Base-by-base conservation (phyloP, 2,329 filamentous ascomycete species). In the Cytospora piceae region DNA sequence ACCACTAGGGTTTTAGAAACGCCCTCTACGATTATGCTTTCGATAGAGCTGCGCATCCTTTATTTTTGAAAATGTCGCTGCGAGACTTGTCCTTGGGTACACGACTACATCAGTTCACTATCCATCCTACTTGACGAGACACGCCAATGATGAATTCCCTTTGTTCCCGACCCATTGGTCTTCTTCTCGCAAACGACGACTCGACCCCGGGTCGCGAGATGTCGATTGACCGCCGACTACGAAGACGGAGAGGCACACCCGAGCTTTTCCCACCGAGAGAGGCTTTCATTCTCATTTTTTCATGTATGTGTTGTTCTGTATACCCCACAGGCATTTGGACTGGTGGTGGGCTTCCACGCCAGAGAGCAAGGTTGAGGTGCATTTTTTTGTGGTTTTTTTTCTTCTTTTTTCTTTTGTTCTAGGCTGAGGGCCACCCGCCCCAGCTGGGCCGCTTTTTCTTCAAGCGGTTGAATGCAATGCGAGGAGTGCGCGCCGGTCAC, bases 1-100 rank as follows among this genome's bases (percentile, higher is more conserved):
- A 42, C 87, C 87, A 15, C 78, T 88, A 72, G 84, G 85, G 68
- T 84, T 89, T 69, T 85, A 76, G 66, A 63, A 32, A 58, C 17
- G 66, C 61, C 65, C 59, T 63, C 70, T 61, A 62, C 67, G 70
- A 61, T 69, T 71, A 64, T 68, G 65, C 62, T 67, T 67, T 64
- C 64, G 68, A 66, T 55, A 67, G 66, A 65, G 20, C 58, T 20
- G 49, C 34, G 58, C 39, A 29, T 24, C 32, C 62, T 29, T n/a
- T 20, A 67, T 29, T 57, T 46, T 32, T 37, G 27, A 51, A 49
- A 57, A 63, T 32, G 61, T 68, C 70, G 62, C 60, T 67, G 61
- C 67, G 63, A 32, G 20, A 49, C 52, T 65, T 63, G 58, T 56
- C 61, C 65, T 55, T 62, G 55, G 49, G 53, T 63, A 58, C 55